A percentile compares a stretch with the other conserved stretches of the same genome.
phyloP scores from a whole-genome alignment of 495 filamentous ascomycete genomes.

The Podospora didyma region DNA sequence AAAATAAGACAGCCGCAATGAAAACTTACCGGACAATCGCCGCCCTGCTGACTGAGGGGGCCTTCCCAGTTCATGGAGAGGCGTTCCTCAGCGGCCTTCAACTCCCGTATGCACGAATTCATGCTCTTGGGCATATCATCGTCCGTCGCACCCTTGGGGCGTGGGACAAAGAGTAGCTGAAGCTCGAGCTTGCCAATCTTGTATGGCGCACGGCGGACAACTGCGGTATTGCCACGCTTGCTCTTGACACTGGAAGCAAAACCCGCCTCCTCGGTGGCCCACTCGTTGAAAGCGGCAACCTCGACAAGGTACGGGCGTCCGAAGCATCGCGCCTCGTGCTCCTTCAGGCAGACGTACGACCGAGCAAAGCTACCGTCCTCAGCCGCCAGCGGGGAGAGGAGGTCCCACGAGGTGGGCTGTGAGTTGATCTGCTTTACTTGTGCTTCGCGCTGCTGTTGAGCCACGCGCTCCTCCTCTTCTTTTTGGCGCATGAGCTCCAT shows the following conservation, averaged over 20 bases:
- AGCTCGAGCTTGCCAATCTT: constrained; percentile 90
- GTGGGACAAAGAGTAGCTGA: constrained; percentile 90
- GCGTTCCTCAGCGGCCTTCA: constrained; percentile 78
- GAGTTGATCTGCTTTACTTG: constrained; percentile 53
- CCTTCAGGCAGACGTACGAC: constrained; percentile 86
- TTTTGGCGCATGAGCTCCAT: constrained; percentile 76
- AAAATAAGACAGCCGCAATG: background rate
- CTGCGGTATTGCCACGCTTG: constrained; percentile 66
- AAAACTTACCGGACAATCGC: constrained; percentile 88
- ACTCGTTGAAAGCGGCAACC: constrained; percentile 94
- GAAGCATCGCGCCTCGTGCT: constrained; percentile 81
- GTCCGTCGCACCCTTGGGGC: constrained; percentile 80
- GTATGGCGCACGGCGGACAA: constrained; percentile 75
- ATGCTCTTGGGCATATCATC: constrained; percentile 99
- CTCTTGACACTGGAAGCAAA: constrained; percentile 77
- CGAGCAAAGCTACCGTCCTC: constrained; percentile 90
- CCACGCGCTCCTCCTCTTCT: constrained; percentile 65
- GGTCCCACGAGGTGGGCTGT: constrained; percentile 74
- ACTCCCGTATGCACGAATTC: constrained; percentile 87
- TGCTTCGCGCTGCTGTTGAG: constrained; percentile 64
- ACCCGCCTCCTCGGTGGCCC: constrained; percentile 78
- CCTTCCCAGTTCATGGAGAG: constrained; percentile 76
- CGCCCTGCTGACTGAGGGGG: constrained; percentile 89
- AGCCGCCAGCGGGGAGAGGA: constrained; percentile 78
- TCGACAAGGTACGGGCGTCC: constrained; percentile 84